phyloP scores from a whole-genome alignment of 2,329 filamentous ascomycete genomes.

The Zalaria sp. region DNA sequence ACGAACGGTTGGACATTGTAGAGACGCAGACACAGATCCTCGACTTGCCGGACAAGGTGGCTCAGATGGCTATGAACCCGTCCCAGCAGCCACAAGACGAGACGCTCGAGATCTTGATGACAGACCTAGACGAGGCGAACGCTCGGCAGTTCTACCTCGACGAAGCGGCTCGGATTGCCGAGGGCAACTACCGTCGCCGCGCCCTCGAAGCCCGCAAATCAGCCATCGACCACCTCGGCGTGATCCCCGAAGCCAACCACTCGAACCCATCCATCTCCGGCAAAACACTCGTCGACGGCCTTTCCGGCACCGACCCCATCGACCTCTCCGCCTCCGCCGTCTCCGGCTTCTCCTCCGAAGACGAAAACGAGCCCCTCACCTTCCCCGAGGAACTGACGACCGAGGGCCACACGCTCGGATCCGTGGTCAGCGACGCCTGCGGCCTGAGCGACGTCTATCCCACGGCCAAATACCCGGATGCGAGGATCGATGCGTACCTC shows the following conservation, averaged over 20 bases:
- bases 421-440: constrained; percentile 79
- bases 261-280: constrained; percentile 20
- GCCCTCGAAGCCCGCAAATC: constrained; percentile 48
- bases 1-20: constrained; percentile 26
- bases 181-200: constrained; percentile 59
- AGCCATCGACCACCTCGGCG: constrained; percentile 44
- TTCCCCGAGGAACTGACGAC: constrained; percentile 68
- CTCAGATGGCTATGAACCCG: constrained; percentile 9
- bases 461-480: constrained; percentile 73
- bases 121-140: constrained; percentile 51
- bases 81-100: constrained; percentile 47
- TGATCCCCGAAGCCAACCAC: constrained; percentile 38
- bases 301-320: constrained; percentile 46
- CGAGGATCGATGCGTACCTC: constrained; percentile 86
- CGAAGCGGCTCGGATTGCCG: constrained; percentile 80
- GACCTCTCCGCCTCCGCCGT: constrained; percentile 54
- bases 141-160: constrained; percentile 58
- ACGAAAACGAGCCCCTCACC: constrained; percentile 37
- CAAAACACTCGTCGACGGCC: constrained; percentile 18
- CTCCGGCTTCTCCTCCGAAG: constrained; percentile 36
- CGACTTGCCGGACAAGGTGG: constrained; percentile 40
- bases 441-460: constrained; percentile 85
- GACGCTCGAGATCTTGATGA: constrained; percentile 58
- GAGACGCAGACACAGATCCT: constrained; percentile 46
- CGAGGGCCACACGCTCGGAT: constrained; percentile 86